Base-by-base conservation (phyloP, 257 asterid genomes). In the Jaltomata sinuosa region DNA sequence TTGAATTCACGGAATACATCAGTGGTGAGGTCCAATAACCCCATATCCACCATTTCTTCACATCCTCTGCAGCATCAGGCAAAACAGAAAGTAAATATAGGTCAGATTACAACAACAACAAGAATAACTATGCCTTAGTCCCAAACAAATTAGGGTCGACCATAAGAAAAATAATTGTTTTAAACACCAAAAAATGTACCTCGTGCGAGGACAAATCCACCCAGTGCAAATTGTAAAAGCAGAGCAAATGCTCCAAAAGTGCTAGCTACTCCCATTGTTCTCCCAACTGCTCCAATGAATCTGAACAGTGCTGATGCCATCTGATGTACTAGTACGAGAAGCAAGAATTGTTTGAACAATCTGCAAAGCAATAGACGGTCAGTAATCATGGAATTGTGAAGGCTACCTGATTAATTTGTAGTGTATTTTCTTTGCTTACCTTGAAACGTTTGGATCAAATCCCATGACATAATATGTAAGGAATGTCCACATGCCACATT, bases 11-110 rank as follows among this genome's bases (percentile, higher is more conserved):
- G 36, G 92, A 90, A 50, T 93, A 93, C 97, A 93, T 93, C 90
- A 93, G 15, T 0, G 97, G 97, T 19, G 96, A 93, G 55, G 92
- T 53, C 90, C 91, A 93, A 88, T 91, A 93, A 31, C 94, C 95
- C 97, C 97, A 93, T 15, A 93, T 10, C 96, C 97, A 93, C 97
- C 97, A 93, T 6, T 84, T 55, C 88, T 91, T 91, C 21, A 93
- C 93, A 87, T 92, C 91, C 53, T 85, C 97, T 93, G 92, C 83
- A 83, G 40, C 82, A 83, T 25, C 27, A 40, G 42, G 81, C 1
- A 7, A 0, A 47, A 0, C 2, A 76, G 18, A 76, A 76, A 47
- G 27, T 47, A 18, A 47, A 47, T 76, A 47, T 14, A 8, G 9
- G 38, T 47, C 18, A 38, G 25, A 76, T 8, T 47, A 32, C 76